phyloP scores from a whole-genome alignment of 1,284 basidiomycete genomes.

The Cerrena zonata region DNA sequence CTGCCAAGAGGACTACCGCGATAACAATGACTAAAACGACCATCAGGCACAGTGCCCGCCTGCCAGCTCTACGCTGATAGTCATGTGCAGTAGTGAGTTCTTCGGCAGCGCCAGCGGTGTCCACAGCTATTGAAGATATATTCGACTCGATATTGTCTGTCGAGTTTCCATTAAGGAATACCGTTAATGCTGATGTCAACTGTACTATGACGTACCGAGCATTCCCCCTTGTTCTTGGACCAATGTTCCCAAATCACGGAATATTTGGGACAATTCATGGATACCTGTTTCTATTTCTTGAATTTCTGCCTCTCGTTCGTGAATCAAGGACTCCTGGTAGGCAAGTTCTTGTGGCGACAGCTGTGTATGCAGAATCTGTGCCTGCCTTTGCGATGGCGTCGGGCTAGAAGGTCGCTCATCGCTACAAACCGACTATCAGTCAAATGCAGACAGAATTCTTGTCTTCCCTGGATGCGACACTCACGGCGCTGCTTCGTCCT shows the following conservation, averaged over 20 bases:
- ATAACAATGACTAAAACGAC: conserved; percentile 84
- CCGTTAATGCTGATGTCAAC: background rate
- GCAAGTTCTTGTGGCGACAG: conserved; percentile 87
- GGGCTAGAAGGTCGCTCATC: conserved; percentile 23
- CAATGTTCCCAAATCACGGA: conserved; percentile 91
- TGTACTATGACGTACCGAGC: conserved; percentile 62
- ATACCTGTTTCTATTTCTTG: conserved; percentile 96
- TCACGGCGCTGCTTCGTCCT: conserved; percentile 49
- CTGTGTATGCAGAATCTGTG: conserved; percentile 66
- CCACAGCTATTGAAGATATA: conserved; percentile 79
- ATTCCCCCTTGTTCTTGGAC: conserved; percentile 93
- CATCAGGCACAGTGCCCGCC: conserved; percentile 84
- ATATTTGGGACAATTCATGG: conserved; percentile 94
- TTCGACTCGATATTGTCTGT: conserved; percentile 96
- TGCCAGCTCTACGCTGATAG: conserved; percentile 91
- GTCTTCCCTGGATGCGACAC: conserved; percentile 15
- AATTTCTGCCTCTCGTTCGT: conserved; percentile 92
- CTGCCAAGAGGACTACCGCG: conserved; percentile 86
- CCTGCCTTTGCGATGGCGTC: conserved; percentile 51
- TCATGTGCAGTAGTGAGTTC: conserved; percentile 88
- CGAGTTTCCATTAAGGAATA: background rate
- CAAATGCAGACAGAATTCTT: background rate
- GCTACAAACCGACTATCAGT: conserved; percentile 8
- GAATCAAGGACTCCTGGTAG: conserved; percentile 93
- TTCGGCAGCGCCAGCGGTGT: conserved; percentile 80